Evolutionary conservation across 1,284 basidiomycete species (phyloP), one percentile per base, ranked within the genome.

Genomic region (Athelia sp.): DNA sequence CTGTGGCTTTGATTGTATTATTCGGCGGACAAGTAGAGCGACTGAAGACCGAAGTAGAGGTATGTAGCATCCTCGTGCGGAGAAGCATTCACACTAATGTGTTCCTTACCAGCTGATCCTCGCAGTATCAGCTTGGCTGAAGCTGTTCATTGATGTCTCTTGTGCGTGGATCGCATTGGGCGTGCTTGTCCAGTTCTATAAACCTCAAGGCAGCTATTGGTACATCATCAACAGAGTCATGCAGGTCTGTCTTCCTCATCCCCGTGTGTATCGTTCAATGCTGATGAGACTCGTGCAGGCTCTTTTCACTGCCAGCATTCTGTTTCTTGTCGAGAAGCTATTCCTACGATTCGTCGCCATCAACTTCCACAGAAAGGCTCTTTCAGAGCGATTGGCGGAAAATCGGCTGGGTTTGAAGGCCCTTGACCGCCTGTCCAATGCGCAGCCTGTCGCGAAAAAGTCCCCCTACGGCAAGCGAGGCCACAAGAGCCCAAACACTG

Each of bases 321-420:
- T 90, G 43, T 62, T 90, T 8, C 74, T 89, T 3, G 74, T 69
- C 9, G 87, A 90, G 61, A 90, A 90, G 58, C 62, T 86, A 36
- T 82, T 85, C 61, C 64, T 90, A 24, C 83, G 81, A 56, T 82
- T 84, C 54, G 78, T 88, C 40, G 85, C 86, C n/a, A 88, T 88
- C 66, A 83, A 79, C 57, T 89, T 89, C 61, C 87, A 89, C 62
- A 72, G 80, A 55, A 84, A 78, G 54, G 86, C 87, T 4, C 75
- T 89, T 23, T 80, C 84, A 18, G 87, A 89, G 48, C 81, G 86
- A 44, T 66, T 89, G 18, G 70, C 72, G 3, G 86, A 88, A 62
- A 89, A 89, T 57, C 75, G 75, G 23, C 66, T 84, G 31, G 87
- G 81, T 14, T 69, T 89, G 24, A 81, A 76, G 56, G 84, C 82